Evolutionary conservation across 1,284 basidiomycete species (phyloP).

Genomic region (Cryptococcus sp.): DNA sequence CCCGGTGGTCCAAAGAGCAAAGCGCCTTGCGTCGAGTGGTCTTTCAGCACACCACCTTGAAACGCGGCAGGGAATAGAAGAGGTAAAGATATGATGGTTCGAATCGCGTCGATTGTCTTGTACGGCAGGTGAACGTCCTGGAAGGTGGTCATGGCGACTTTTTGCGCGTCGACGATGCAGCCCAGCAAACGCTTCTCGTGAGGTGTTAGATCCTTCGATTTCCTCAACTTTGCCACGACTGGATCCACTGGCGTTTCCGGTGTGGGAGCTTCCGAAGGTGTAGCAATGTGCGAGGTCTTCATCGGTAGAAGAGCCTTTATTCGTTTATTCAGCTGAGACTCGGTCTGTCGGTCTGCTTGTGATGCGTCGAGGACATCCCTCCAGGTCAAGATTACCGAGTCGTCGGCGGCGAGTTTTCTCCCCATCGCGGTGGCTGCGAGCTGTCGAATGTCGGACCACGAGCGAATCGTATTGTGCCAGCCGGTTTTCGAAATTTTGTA

Average conservation of each 20-base stretch:
- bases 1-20: constrained; percentile 83
- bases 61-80: constrained; percentile 86
- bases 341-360: constrained; percentile 13
- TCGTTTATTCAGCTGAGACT: not conserved
- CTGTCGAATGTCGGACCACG: not conserved
- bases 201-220: constrained; percentile 63
- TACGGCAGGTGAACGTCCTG: constrained; percentile 78
- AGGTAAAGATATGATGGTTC: constrained; percentile 85
- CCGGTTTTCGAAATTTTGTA: constrained; percentile 40
- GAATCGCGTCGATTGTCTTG: constrained; percentile 78
- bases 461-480: constrained; percentile 53
- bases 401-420: not conserved
- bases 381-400: constrained; percentile 19
- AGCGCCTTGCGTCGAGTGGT: constrained; percentile 81
- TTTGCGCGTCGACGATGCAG: constrained; percentile 76
- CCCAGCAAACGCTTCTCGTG: constrained; percentile 71
- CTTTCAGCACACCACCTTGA: constrained; percentile 81
- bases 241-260: constrained; percentile 44
- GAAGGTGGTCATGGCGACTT: constrained; percentile 63
- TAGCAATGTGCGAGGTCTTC: not conserved
- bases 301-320: not conserved
- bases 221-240: constrained; percentile 66
- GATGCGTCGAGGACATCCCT: constrained; percentile 22
- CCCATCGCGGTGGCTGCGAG: constrained; percentile 4
- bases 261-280: constrained; percentile 6